Conservation (phyloP, 257 asterid genomes). For the Knoxia roxburghii region DNA sequence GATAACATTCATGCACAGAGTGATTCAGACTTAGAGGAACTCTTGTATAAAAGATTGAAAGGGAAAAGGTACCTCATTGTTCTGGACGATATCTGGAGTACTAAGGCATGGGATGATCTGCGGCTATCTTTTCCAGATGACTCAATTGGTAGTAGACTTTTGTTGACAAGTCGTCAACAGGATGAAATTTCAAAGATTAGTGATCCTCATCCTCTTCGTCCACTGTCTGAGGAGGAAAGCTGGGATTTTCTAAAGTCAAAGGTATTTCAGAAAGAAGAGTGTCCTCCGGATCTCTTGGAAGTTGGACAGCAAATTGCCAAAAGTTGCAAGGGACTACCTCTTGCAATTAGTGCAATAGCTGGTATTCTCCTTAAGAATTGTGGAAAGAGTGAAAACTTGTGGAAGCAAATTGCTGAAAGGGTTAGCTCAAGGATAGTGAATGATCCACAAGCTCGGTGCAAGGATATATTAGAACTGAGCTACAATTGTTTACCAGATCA, state of each 20-base stretch:
- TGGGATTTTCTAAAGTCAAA: not conserved
- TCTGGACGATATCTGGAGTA: too few relatives aligned
- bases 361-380: conserved; percentile 6
- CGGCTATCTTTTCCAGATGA: too few relatives aligned
- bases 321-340: not conserved
- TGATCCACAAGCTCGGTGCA: too few relatives aligned
- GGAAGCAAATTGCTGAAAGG: conserved; percentile 4
- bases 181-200: not conserved
- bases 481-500: conserved; percentile 2
- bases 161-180: too few relatives aligned
- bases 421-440: not conserved
- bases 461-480: too few relatives aligned
- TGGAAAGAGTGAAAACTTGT: not conserved
- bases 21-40: too few relatives aligned
- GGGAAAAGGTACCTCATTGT: too few relatives aligned
- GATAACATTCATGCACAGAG: not conserved
- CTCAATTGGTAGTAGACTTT: too few relatives aligned
- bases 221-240: not conserved
- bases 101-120: too few relatives aligned
- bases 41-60: too few relatives aligned
- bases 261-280: not conserved
- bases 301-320: not conserved
- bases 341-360: conserved; percentile 6
- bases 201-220: not conserved
- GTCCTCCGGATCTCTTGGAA: not conserved